Conservation (phyloP, 805 yeast genomes). For the Diddensiella caesifluorescens region DNA sequence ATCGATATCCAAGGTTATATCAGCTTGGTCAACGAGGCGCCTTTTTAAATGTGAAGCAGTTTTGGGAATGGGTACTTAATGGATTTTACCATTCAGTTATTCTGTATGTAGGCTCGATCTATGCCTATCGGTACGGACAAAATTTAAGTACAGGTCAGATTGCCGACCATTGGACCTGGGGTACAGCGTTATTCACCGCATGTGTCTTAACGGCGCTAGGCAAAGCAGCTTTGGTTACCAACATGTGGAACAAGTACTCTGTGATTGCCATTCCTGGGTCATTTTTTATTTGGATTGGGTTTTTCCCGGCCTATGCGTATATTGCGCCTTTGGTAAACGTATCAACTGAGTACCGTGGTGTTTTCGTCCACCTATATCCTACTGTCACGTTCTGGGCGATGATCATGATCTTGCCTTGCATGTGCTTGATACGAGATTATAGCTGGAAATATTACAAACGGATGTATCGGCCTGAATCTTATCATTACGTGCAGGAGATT, state of each 20-base stretch:
- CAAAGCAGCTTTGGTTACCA: constrained; percentile 88
- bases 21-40: constrained; percentile 83
- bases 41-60: constrained; percentile 84
- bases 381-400: constrained; percentile 80
- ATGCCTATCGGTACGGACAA: constrained; percentile 64
- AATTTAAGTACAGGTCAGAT: constrained; percentile 57
- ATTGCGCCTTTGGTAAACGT: constrained; percentile 80
- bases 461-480: constrained; percentile 84
- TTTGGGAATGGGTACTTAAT: constrained; percentile 96
- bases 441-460: constrained; percentile 93
- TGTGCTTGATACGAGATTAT: constrained; percentile 82
- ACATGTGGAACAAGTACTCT: constrained; percentile 93
- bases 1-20: constrained; percentile 88
- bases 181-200: constrained; percentile 81
- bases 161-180: constrained; percentile 93
- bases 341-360: constrained; percentile 80
- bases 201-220: constrained; percentile 87
- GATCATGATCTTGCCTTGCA: constrained; percentile 63
- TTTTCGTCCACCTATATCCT: constrained; percentile 68
- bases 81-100: constrained; percentile 93
- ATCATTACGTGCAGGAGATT: constrained; percentile 93
- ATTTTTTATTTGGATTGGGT: constrained; percentile 70
- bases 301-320: constrained; percentile 81
- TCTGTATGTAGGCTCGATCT: constrained; percentile 65
- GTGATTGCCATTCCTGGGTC: constrained; percentile 94